Evolutionary conservation across 352 stramenopile species (phyloP).

Genomic region (Pythium angustatum): DNA sequence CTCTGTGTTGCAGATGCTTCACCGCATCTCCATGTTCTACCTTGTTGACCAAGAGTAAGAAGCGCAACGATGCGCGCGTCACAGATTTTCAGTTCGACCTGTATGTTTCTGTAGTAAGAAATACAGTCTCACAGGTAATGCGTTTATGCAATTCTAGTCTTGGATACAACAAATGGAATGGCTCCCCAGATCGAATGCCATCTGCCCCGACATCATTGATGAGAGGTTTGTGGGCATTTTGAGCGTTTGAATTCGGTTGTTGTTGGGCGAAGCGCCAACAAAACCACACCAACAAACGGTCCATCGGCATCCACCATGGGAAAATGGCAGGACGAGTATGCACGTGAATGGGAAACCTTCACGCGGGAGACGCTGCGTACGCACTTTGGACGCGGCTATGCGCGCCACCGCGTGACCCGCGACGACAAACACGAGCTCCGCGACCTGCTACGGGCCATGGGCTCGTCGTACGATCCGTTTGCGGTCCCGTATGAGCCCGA

Average conservation of each 20-base stretch:
- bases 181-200: neutral
- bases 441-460: conserved; percentile 36
- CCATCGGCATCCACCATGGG: conserved; percentile 20
- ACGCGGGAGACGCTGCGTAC: conserved; percentile 37
- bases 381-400: conserved; percentile 36
- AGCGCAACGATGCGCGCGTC: conserved; percentile 9
- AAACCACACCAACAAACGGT: neutral
- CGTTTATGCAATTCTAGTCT: conserved; percentile 8
- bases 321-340: conserved; percentile 66
- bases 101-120: conserved; percentile 15
- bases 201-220: neutral
- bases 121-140: conserved; percentile 10
- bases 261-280: conserved; percentile 4
- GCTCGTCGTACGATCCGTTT: conserved; percentile 27
- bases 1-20: conserved; percentile 29
- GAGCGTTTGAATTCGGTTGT: conserved; percentile 26
- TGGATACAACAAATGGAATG: neutral
- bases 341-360: conserved; percentile 58
- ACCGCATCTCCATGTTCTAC: conserved; percentile 32
- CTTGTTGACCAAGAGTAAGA: conserved; percentile 5
- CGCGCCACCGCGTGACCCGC: conserved; percentile 32
- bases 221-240: conserved; percentile 12
- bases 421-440: conserved; percentile 43
- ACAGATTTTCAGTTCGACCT: conserved; percentile 12
- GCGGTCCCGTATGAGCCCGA: neutral